phyloP scores from a whole-genome alignment of 371 early-diverging fungal genomes.

The Saksenaea vasiformis region DNA sequence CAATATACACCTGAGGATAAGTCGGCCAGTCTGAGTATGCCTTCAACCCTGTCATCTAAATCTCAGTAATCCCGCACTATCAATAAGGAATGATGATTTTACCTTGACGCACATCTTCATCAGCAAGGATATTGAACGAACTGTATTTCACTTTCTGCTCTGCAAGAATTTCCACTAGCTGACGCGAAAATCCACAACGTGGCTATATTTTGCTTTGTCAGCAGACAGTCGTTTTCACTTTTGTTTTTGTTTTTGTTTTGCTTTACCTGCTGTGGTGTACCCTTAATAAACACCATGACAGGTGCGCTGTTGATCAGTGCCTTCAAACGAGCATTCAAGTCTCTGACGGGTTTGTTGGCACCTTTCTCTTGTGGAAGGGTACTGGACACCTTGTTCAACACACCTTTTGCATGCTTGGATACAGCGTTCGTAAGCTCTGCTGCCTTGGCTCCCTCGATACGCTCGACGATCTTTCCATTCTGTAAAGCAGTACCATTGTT shows the following conservation, averaged over 20 bases:
- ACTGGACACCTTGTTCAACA: conserved; percentile 34
- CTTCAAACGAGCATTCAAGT: conserved; percentile 70
- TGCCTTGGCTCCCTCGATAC: conserved; percentile 90
- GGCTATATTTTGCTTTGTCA: conserved; percentile 40
- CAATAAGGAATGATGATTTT: conserved; percentile 10
- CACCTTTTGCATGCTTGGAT: conserved; percentile 71
- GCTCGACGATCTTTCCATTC: conserved; percentile 71
- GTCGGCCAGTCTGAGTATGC: conserved; percentile 90
- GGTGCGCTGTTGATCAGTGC: conserved; percentile 69
- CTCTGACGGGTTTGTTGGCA: conserved; percentile 41
- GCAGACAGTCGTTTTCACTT: conserved; percentile 1
- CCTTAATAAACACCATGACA: conserved; percentile 94
- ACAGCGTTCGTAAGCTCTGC: conserved; percentile 73
- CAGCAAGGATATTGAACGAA: conserved; percentile 88
- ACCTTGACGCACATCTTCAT: conserved; percentile 87
- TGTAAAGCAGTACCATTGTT: conserved; percentile 12
- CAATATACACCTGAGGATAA: conserved; percentile 87
- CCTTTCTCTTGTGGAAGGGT: conserved; percentile 27
- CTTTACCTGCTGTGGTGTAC: conserved; percentile 73
- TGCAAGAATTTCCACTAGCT: conserved; percentile 68
- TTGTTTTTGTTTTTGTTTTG: neutral
- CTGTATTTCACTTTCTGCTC: conserved; percentile 73
- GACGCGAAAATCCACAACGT: conserved; percentile 78
- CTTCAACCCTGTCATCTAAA: conserved; percentile 63
- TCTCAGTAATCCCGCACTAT: neutral